phyloP scores from a whole-genome alignment of 306 rosid genomes.

The Rubus parviflorus region DNA sequence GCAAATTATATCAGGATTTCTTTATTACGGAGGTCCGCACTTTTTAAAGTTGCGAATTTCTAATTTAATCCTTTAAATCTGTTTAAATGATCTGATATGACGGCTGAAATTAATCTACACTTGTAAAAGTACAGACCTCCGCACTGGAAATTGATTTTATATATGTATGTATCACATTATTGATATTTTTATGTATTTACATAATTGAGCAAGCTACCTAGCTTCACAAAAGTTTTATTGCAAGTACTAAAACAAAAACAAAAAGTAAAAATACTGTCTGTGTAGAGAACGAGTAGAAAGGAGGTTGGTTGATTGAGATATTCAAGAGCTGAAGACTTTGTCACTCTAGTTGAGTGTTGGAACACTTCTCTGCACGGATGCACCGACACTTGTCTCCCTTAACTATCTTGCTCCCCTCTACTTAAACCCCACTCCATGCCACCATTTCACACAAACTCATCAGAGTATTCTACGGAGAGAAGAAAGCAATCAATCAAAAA shows the following conservation, averaged over 20 bases:
- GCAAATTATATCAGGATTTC: too few relatives aligned
- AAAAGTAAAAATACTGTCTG: background rate
- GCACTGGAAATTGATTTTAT: too few relatives aligned
- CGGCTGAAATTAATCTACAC: too few relatives aligned
- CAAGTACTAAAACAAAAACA: background rate
- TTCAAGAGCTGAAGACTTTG: background rate
- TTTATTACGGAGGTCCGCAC: too few relatives aligned
- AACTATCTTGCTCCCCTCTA: constrained; percentile 14
- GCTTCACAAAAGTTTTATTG: background rate
- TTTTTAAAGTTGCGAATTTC: too few relatives aligned
- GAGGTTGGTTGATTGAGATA: background rate
- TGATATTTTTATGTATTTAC: too few relatives aligned
- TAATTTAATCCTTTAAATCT: too few relatives aligned
- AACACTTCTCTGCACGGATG: background rate
- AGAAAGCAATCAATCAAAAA: constrained; percentile 2
- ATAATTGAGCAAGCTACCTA: too few relatives aligned
- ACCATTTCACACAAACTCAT: background rate
- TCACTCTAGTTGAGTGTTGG: background rate
- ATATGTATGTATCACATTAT: too few relatives aligned
- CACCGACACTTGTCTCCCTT: constrained; percentile 2
- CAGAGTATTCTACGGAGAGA: background rate
- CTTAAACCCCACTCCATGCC: constrained; percentile 26
- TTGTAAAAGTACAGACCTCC: too few relatives aligned
- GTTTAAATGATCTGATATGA: too few relatives aligned
- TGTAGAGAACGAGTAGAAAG: background rate